Conservation (phyloP, 495 filamentous ascomycete genomes). For the Penicillium lividum region DNA sequence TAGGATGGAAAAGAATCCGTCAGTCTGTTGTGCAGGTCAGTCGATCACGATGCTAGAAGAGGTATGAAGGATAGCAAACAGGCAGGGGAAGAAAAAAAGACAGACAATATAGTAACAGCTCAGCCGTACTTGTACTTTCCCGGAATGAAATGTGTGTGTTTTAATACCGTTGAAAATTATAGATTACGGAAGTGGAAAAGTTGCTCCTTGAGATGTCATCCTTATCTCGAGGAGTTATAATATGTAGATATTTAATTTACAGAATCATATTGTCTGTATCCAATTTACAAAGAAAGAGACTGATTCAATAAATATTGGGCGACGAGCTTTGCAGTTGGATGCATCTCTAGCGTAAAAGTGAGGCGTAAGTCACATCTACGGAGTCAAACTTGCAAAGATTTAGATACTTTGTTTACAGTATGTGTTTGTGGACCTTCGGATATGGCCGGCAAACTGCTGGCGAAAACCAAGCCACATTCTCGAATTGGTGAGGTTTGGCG, state of each 20-base stretch:
- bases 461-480: not conserved
- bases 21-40: not conserved
- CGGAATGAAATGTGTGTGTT: not conserved
- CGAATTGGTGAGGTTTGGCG: not conserved
- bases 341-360: not conserved
- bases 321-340: not conserved
- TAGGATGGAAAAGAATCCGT: too few species aligned
- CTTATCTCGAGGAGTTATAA: too few species aligned
- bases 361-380: not conserved
- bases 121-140: not conserved
- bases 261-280: too few species aligned
- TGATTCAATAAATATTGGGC: not conserved
- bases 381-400: too few species aligned
- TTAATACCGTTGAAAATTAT: not conserved
- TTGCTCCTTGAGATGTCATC: not conserved
- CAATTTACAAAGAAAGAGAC: not conserved
- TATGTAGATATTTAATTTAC: too few species aligned
- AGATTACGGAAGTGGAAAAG: not conserved
- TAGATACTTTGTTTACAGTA: not conserved
- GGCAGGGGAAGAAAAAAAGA: not conserved
- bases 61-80: not conserved
- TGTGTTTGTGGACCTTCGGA: not conserved
- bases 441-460: not conserved
- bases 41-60: not conserved
- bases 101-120: not conserved